Conservation (phyloP, 176 grass and related monocot species). For the maize (Zea mays) region DNA sequence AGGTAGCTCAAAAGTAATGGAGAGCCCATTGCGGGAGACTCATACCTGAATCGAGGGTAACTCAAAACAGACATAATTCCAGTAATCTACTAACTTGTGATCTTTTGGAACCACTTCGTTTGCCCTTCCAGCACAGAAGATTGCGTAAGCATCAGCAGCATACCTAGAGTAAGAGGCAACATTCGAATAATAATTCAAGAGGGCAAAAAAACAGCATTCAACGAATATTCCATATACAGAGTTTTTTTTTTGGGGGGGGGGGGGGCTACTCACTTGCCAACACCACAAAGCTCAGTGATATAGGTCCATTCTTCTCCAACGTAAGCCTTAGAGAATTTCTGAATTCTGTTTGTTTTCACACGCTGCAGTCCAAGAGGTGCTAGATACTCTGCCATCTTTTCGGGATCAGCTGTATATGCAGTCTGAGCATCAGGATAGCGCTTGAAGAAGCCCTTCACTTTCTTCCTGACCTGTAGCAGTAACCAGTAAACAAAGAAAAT, state of each 20-base stretch:
- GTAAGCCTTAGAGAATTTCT: conserved; percentile 48
- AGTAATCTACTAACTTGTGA: conserved; percentile 75
- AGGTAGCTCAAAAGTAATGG: conserved; percentile 20
- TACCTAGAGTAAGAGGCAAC: conserved; percentile 46
- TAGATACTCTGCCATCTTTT: conserved; percentile 43
- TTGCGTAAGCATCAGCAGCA: conserved; percentile 83
- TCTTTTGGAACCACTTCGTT: conserved; percentile 57
- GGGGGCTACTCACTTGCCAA: conserved; percentile 62
- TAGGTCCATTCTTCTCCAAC: conserved; percentile 56
- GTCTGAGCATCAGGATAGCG: conserved; percentile 44
- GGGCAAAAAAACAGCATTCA: neutral
- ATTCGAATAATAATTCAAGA: neutral
- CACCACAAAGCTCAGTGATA: conserved; percentile 64
- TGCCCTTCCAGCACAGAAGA: conserved; percentile 68
- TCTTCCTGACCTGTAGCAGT: conserved; percentile 39
- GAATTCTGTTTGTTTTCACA: conserved; percentile 49
- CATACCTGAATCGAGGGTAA: conserved; percentile 29
- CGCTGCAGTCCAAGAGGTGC: conserved; percentile 53
- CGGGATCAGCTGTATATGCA: conserved; percentile 24
- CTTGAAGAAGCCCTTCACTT: conserved; percentile 38
- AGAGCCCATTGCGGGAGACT: neutral
- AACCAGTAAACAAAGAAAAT: conserved; percentile 11
- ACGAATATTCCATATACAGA: neutral
- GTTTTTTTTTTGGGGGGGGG: no score
- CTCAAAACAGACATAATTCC: conserved; percentile 54